Evolutionary conservation across 2,329 filamentous ascomycete species (phyloP), one percentile per base, ranked within the genome.

Genomic region (Diplodia sapinea): DNA sequence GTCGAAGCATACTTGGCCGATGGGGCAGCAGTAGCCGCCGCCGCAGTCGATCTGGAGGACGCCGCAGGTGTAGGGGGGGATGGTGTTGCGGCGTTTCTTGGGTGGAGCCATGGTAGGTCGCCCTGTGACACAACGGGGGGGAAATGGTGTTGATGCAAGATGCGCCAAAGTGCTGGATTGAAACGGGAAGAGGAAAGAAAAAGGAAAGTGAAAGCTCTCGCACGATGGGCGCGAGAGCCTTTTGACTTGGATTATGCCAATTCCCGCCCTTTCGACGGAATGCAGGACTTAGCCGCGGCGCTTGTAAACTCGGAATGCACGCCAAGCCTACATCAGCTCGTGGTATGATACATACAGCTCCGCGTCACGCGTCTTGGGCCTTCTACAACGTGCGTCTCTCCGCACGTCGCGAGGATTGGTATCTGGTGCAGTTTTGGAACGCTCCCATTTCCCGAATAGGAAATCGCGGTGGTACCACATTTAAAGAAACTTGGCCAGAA

Each of bases 21-120:
- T 7, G 9, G 52, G 52, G 52, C 52, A 56, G 52, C 52, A 56
- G 52, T 56, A 56, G 52, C 52, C 52, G 31, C 52, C 52, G 52
- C 52, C 52, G 52, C 52, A 56, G 52, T 56, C 52, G 15, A n/a
- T 20, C 4, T 56, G 33, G 31, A 56, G 20, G 52, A 56, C 5
- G 31, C 17, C 29, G 31, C 52, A 56, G 17, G 52, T 38, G 17
- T 56, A 56, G 31, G 31, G 31, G 3, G 29, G 52, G 31, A 20
- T 13, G 26, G 29, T 5, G 11, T 29, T 23, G 29, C 4, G 26
- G 13, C 17, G 1, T 26, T 6, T 2, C 5, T 26, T 0, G 2
- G 23, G 23, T 1, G 51, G 23, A 2, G 52, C 23, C 52, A 4
- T 20, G 29, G 31, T 5, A 13, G 29, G 29, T 29, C 23, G 31